Percentiles rank a stretch among this genome's conserved stretches.
Evolutionary conservation across 2,329 filamentous ascomycete species (phyloP).

Genomic region (Colletotrichum musicola): DNA sequence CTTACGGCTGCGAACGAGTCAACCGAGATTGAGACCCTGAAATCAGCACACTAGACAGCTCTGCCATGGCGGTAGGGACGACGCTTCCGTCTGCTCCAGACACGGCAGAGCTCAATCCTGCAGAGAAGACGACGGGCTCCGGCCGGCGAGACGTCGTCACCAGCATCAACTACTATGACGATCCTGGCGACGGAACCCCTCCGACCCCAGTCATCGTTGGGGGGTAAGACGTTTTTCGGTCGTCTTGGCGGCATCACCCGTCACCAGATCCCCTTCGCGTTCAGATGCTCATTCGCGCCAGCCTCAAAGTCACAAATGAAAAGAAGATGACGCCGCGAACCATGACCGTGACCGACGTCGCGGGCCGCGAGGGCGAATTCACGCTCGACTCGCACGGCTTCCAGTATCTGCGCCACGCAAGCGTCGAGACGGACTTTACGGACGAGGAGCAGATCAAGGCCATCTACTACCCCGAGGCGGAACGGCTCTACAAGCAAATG

Average conservation of each 20-base stretch:
- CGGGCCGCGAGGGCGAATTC: constrained; percentile 77
- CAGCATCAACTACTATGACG: constrained; percentile 41
- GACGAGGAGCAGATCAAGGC: constrained; percentile 61
- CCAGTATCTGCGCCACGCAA: constrained; percentile 66
- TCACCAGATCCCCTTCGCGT: neutral
- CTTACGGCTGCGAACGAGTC: neutral
- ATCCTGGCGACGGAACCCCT: constrained; percentile 40
- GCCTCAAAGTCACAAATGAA: constrained; percentile 71
- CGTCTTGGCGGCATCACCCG: neutral
- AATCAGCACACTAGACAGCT: neutral
- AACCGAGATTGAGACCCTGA: neutral
- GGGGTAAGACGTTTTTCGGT: constrained; percentile 36
- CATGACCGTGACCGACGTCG: constrained; percentile 66
- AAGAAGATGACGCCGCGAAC: constrained; percentile 73
- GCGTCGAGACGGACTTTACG: constrained; percentile 65
- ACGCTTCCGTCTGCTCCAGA: neutral
- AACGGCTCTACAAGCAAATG: constrained; percentile 40
- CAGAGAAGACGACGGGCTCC: constrained; percentile 1
- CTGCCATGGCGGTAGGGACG: constrained; percentile 16
- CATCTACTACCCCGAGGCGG: constrained; percentile 53
- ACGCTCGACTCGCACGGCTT: constrained; percentile 65
- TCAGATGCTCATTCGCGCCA: constrained; percentile 26
- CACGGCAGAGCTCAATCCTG: neutral
- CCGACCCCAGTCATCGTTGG: constrained; percentile 40
- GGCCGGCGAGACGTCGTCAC: constrained; percentile 32